Base-by-base conservation (phyloP, 768 basidiomycete genomes). In the Boletus subparvulus region DNA sequence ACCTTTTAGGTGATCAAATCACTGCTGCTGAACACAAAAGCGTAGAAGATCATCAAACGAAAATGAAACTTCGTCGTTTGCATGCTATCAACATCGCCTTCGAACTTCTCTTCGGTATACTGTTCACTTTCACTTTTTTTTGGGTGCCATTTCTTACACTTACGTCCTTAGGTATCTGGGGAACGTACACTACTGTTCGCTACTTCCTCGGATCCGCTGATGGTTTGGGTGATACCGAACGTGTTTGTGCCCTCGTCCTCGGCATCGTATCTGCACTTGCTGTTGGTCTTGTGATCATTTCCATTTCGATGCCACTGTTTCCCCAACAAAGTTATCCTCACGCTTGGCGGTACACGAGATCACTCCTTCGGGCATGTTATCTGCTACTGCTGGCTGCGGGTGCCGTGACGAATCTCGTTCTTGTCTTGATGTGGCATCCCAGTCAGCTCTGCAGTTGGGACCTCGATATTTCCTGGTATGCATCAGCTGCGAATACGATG, bases 381-480 rank as follows among this genome's bases (percentile, higher is more conserved):
- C 74, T 81, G 24, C 52, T 81, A 35, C 68, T 81, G 53, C 66
- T 90, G 6, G 64, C 86, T 44, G 75, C 69, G 4, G 81, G 84
- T 14, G 77, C 88, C 32, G 62, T 80, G 44, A 73, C 77, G 60
- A 90, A 87, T 63, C 58, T 88, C 40, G 78, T 73, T 9, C 68
- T 90, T 21, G 73, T 85, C 40, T 75, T 78, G 41, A 49, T 78
- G 24, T 87, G 86, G 86, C 78, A 75, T 60, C 68, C 74, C 21
- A 66, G 75, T 11, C 48, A 74, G 2, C 78, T 83, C n/a, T 90
- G 89, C 56, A 69, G 73, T 44, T 76, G 87, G 73, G 84, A 88
- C 59, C 73, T 89, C 42, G 89, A 90, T 64, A 75, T 84, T 42
- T 72, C 85, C 11, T 91, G 89, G 89, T 78, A 82, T 6, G 74